Evolutionary conservation across 192 early-diverging fungal species (phyloP).

Genomic region (Dimargaris xerosporica): DNA sequence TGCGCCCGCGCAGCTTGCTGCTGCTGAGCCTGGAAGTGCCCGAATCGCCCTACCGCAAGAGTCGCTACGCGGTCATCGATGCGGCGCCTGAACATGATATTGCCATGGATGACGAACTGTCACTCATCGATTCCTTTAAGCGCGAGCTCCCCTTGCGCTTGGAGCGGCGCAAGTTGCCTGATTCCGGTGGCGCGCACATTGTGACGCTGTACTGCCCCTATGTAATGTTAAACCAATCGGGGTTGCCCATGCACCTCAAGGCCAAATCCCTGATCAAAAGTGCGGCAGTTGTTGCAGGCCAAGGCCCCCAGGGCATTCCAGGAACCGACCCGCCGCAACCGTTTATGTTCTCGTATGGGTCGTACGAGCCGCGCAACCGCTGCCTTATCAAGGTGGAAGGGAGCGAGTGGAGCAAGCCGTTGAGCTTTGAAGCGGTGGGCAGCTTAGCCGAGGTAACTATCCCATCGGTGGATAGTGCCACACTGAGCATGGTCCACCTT

Average conservation of each 20-base stretch:
- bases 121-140: conserved; percentile 46
- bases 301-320: conserved; percentile 26
- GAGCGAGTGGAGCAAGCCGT: conserved; percentile 71
- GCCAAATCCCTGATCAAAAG: conserved; percentile 68
- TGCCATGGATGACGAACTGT: conserved; percentile 55
- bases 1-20: conserved; percentile 70
- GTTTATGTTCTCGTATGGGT: conserved; percentile 89
- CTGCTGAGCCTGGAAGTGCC: conserved; percentile 57
- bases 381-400: conserved; percentile 54
- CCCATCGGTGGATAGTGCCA: conserved; percentile 22
- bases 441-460: conserved; percentile 65
- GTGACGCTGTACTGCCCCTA: conserved; percentile 90
- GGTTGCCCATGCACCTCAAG: conserved; percentile 58
- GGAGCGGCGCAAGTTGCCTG: conserved; percentile 40
- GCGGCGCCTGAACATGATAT: conserved; percentile 65
- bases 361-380: conserved; percentile 68
- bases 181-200: conserved; percentile 56
- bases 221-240: conserved; percentile 85
- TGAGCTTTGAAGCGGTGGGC: conserved; percentile 94
- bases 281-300: conserved; percentile 53
- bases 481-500: conserved; percentile 47
- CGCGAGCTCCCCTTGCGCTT: conserved; percentile 47
- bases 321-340: conserved; percentile 13
- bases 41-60: conserved; percentile 52
- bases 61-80: conserved; percentile 77